These are phyloP conservation scores for Podospora sp. DNA, from an alignment of 495 filamentous ascomycete species.

Conservation along the genomic window DNA sequence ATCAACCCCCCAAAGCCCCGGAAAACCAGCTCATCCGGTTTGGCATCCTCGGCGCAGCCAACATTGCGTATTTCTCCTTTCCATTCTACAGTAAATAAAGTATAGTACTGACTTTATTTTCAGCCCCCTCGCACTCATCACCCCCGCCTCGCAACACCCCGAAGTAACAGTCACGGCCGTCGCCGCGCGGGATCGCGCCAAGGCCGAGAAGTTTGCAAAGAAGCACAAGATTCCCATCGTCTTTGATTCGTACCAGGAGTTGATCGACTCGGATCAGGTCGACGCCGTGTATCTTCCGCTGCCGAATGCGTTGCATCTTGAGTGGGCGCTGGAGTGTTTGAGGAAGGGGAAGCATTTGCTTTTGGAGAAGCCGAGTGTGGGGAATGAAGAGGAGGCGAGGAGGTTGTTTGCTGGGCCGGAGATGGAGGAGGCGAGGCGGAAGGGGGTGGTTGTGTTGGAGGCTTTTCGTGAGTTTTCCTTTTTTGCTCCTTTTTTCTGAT, in stretches of 20 bases:
- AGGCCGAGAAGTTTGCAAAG: slow-evolving; percentile 59
- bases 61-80: slow-evolving; percentile 43
- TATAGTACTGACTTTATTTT: slow-evolving; percentile 12
- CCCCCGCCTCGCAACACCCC: slow-evolving; percentile 60
- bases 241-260: slow-evolving; percentile 51
- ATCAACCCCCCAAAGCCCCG: slow-evolving; percentile 35
- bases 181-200: slow-evolving; percentile 57
- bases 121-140: slow-evolving; percentile 58
- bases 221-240: slow-evolving; percentile 60
- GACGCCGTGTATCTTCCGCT: slow-evolving; percentile 56
- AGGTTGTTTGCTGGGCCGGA: slow-evolving; percentile 45
- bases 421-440: slow-evolving; percentile 23
- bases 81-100: background rate
- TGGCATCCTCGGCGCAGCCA: slow-evolving; percentile 54
- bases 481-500: background rate
- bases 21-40: slow-evolving; percentile 41
- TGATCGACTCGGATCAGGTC: slow-evolving; percentile 55
- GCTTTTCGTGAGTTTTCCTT: slow-evolving; percentile 44
- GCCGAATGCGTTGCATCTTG: slow-evolving; percentile 56
- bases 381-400: slow-evolving; percentile 53
- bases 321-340: slow-evolving; percentile 57
- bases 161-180: slow-evolving; percentile 62
- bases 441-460: slow-evolving; percentile 55
- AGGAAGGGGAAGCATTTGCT: slow-evolving; percentile 62
- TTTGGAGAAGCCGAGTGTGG: slow-evolving; percentile 58